Base-by-base conservation (phyloP, 2,329 filamentous ascomycete species). In the Fusarium chaquense region DNA sequence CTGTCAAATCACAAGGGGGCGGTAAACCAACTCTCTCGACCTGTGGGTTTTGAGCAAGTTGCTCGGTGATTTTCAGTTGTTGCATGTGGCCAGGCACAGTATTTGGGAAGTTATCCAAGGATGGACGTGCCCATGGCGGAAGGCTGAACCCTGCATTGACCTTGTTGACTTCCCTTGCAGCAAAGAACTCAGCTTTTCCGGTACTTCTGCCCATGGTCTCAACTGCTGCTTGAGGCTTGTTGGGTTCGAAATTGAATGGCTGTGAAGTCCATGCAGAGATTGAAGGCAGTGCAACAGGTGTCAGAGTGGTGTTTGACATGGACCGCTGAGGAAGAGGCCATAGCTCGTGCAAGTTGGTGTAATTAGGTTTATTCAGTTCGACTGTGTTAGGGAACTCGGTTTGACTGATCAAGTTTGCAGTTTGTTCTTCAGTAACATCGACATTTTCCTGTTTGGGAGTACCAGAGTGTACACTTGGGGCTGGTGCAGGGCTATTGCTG, bases 121-220 rank as follows among this genome's bases (percentile, higher is more conserved):
- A 4, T 30, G 28, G 22, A 38, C 8, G 30, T 12, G 11, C 43
- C 35, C 44, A 53, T 33, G 40, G 30, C 38, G 38, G 65, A 35
- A 30, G 59, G 41, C 36, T 64, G 20, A 58, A 38, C 24, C 54
- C 55, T 13, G 58, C 59, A 28, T 62, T 62, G 6, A 46, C 53
- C 43, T 76, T 79, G 54, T 82, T 83, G 24, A 75, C 69, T 47
- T 81, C 81, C 28, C 82, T 76, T 8, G 82, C 81, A 5, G 72
- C 72, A 52, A 83, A 83, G 52, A 73, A 83, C 24, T 81, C 80
- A 11, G 62, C 62, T 51, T 82, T 83, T 2, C 80, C 81, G 5
- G 76, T 78, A 52, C 73, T 78, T 26, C 75, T 70, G 2, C 80
- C 81, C 44, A 82, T 71, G 9, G 70, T 51, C 40, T 79, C 75